Percentiles rank a stretch among this genome's conserved stretches.
phyloP scores from a whole-genome alignment of 306 rosid species.

The Canavalia gladiata region DNA sequence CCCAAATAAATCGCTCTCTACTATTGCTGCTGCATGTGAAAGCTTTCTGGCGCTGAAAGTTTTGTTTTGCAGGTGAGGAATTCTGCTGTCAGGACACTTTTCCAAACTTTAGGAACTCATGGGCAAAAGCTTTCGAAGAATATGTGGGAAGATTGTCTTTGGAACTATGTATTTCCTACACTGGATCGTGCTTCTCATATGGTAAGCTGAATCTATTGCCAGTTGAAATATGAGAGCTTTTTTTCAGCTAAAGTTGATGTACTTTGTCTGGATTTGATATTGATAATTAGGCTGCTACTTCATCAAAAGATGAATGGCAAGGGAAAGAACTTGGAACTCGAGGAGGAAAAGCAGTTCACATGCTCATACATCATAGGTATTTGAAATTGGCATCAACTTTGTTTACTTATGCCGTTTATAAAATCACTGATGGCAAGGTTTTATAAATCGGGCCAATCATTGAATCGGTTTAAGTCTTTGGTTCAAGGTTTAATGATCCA shows the following conservation, averaged over 20 bases:
- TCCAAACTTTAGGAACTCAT: slow-evolving; percentile 90
- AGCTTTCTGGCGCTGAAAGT: slow-evolving; percentile 30
- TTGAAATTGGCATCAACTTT: slow-evolving; percentile 37
- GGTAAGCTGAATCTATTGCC: slow-evolving; percentile 67
- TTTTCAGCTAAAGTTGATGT: slow-evolving; percentile 35
- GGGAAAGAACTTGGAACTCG: slow-evolving; percentile 99
- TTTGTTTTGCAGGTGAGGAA: slow-evolving; percentile 80
- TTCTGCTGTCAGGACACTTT: slow-evolving; percentile 94
- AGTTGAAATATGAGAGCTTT: slow-evolving; percentile 37
- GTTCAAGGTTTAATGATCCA: no score
- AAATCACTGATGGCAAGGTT: no score
- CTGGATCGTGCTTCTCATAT: slow-evolving; percentile 91
- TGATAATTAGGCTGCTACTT: slow-evolving; percentile 80
- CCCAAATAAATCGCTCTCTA: slow-evolving; percentile 10
- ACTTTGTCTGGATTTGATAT: slow-evolving; percentile 38
- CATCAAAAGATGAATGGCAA: slow-evolving; percentile 97
- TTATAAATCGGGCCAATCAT: no score
- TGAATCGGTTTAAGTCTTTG: no score
- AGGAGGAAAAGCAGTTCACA: slow-evolving; percentile 98
- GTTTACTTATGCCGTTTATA: slow-evolving; percentile 27
- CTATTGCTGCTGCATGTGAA: slow-evolving; percentile 16
- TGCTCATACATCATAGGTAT: slow-evolving; percentile 99
- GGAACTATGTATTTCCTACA: slow-evolving; percentile 94
- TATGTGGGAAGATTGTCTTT: slow-evolving; percentile 98
- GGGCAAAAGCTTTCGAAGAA: slow-evolving; percentile 91